Evolutionary conservation across 306 rosid genomes (phyloP), one percentile per base, ranked within the genome.

Genomic region (Vigna hirtella): DNA sequence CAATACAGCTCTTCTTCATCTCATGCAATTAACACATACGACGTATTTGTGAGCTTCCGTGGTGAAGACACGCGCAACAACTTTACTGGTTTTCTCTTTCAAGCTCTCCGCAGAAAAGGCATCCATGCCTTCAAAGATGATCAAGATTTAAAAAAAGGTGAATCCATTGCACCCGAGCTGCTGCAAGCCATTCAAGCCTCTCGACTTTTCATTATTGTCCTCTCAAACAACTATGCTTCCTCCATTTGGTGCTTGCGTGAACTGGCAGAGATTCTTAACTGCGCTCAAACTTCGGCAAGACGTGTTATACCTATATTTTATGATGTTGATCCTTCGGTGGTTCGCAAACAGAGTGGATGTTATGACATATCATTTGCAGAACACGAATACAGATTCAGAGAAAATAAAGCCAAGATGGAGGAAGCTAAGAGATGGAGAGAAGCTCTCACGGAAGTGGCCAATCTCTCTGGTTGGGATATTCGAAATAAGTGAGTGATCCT

Each of bases 211-310:
- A 0, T 55, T 6, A 13, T 20, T 4, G 15, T 55, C 62, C 20
- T 55, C 15, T 55, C 63, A 1, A 22, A 22, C 7, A 22, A 56
- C 34, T 56, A 56, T 56, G 63, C 34, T 56, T 56, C 63, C 34
- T 56, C 63, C 3, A 56, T 34, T 4, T 56, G 63, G 63, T 56
- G 63, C 16, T 56, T 56, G 63, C 34, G 63, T 20, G 63, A 56
- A 22, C 34, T 56, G 0, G 34, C 16, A 3, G 7, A 56, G 6
- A 56, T 22, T 0, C 11, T n/a, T 28, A 56, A 56, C 15, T 56
- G 63, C 61, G 10, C 1, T 56, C 3, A 56, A 22, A 56, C 28
- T 26, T 26, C 28, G 28, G 0, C 28, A 26, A 26, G 34, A 4
- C 3, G 16, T 11, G 8, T 56, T 56, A 2, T 56, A 1, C 63